Evolutionary conservation across 169 alveolate genomes (phyloP), one percentile per base, ranked within the genome.

Genomic region (Plasmodium relictum): DNA sequence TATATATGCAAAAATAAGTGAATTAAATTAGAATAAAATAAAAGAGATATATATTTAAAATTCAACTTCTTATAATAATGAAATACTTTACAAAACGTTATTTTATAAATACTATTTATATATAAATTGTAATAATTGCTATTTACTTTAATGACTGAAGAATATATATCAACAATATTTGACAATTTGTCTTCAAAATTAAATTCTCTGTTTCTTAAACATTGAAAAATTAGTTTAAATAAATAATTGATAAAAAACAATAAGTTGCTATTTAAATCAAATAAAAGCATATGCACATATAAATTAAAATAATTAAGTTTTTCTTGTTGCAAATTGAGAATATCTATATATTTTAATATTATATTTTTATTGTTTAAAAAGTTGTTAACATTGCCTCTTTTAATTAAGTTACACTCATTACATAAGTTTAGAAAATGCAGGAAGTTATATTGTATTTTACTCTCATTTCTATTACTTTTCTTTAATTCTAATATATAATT

Each of bases 201-300:
- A 50, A 66, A 86, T 24, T 86, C 14, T 16, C 9, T 22, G 41
- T 31, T 70, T 65, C 6, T 39, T 61, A 86, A 37, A 41, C 16
- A 59, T 24, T 44, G 6, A 12, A 56, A 41, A 22, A 86, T 86
- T 86, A 58, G 56, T 16, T 26, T 41, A 52, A 86, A 54, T 37
- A 71, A 37, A 42, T 56, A 50, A 22, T 58, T 44, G 8, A 63
- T 44, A 63, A 86, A 86, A 86, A 58, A 58, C 7, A 26, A 58
- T 86, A 86, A 24, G 39, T 86, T 54, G 54, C 59, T 54, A 37
- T 70, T 86, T 24, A 86, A 45, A 22, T 86, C 92, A 73, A 86
- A 86, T 71, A 86, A 52, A 74, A 86, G 76, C 92, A 86, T 86
- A 61, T 86, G 92, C 16, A 86, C 87, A 61, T 71, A 74, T 48